A percentile compares a stretch with the other conserved stretches of the same genome.
phyloP scores from a whole-genome alignment of 2,329 filamentous ascomycete species.

The Drechslerella coelobrocha region DNA sequence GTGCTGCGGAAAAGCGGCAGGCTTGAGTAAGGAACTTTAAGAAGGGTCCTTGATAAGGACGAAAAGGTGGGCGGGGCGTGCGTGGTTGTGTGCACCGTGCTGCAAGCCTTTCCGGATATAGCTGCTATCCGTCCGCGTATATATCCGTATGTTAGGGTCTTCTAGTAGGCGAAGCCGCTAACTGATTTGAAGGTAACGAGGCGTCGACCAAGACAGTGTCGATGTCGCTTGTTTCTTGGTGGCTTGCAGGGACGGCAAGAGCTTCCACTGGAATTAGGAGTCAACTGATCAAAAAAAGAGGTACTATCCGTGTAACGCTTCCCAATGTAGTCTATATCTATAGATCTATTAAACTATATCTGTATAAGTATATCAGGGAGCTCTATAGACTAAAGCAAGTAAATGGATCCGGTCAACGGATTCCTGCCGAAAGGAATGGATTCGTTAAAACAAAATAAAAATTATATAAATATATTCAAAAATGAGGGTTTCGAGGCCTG shows the following conservation, averaged over 20 bases:
- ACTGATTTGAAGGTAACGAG: neutral
- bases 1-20: neutral
- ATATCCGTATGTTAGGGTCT: constrained; percentile 29
- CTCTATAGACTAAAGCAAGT: constrained; percentile 45
- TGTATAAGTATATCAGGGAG: constrained; percentile 8
- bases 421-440: constrained; percentile 38
- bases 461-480: neutral
- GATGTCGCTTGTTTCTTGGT: constrained; percentile 27
- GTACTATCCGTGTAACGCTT: constrained; percentile 26
- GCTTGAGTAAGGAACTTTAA: neutral
- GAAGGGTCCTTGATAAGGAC: constrained; percentile 24
- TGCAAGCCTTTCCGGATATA: constrained; percentile 24
- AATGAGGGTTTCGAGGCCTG: constrained; percentile 13
- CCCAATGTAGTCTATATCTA: constrained; percentile 31
- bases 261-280: constrained; percentile 29
- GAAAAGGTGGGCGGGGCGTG: neutral
- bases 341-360: constrained; percentile 6
- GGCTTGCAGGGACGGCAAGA: constrained; percentile 45
- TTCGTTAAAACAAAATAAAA: constrained; percentile 4
- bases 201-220: neutral
- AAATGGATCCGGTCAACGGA: constrained; percentile 50
- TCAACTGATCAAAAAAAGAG: constrained; percentile 24
- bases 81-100: neutral
- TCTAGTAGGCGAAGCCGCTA: constrained; percentile 10
- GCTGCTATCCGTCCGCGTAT: constrained; percentile 38